Conservation (phyloP, 306 rosid species). For the Oemleria cerasiformis region DNA sequence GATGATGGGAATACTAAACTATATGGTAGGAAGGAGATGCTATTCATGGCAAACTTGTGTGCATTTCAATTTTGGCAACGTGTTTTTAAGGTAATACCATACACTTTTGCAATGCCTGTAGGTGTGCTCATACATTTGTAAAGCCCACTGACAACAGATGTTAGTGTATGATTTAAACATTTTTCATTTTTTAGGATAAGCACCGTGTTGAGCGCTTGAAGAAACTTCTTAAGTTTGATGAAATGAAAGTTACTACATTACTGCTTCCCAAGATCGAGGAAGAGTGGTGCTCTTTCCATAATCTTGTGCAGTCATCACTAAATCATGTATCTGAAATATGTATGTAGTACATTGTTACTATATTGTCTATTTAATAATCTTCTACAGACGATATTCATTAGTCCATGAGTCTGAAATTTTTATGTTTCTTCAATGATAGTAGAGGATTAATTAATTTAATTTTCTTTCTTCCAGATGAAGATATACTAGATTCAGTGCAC, state of each 20-base stretch:
- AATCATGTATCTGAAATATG: slow-evolving; percentile 67
- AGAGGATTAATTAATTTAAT: not conserved
- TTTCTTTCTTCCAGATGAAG: slow-evolving; percentile 53
- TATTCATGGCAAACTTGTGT: slow-evolving; percentile 57
- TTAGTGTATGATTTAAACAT: slow-evolving; percentile 16
- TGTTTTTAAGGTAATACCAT: slow-evolving; percentile 57
- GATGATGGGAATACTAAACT: slow-evolving; percentile 37
- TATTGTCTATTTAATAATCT: not conserved
- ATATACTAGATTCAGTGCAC: slow-evolving; percentile 61
- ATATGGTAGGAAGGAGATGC: slow-evolving; percentile 51
- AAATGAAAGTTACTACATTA: slow-evolving; percentile 30
- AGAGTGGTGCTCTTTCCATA: slow-evolving; percentile 76
- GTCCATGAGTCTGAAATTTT: not conserved
- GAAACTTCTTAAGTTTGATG: slow-evolving; percentile 41
- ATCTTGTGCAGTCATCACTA: slow-evolving; percentile 66
- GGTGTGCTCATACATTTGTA: not conserved
- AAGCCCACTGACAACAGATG: slow-evolving; percentile 6
- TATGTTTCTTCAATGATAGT: not conserved
- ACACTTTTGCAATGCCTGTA: not conserved
- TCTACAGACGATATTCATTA: not conserved
- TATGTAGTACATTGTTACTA: slow-evolving; percentile 33
- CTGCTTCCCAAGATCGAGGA: slow-evolving; percentile 48
- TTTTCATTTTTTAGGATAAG: slow-evolving; percentile 51
- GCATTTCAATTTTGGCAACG: slow-evolving; percentile 94
- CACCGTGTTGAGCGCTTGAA: slow-evolving; percentile 53